Conservation (phyloP, 208 protist genomes). For the Naegleria gruberi region DNA sequence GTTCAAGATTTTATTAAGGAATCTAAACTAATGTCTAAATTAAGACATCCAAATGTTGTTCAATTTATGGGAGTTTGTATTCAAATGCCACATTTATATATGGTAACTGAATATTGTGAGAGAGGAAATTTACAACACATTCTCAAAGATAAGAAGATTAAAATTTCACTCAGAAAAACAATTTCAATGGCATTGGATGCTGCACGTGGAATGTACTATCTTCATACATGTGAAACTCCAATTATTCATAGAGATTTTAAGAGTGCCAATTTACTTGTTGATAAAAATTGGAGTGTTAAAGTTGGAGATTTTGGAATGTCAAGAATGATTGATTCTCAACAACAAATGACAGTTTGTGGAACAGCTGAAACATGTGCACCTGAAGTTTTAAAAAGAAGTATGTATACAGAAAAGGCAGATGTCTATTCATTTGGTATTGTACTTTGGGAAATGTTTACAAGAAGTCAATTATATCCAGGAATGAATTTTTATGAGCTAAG, state of each 20-base stretch:
- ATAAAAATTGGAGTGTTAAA: neutral
- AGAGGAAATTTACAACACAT: neutral
- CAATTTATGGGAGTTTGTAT: conserved; percentile 18
- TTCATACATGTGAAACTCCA: neutral
- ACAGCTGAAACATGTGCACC: neutral
- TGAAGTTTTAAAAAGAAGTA: conserved; percentile 11
- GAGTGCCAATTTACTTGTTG: conserved; percentile 7
- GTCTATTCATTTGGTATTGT: conserved; percentile 27
- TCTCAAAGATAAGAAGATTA: neutral
- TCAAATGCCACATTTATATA: neutral
- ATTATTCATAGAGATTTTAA: conserved; percentile 25
- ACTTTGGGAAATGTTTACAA: conserved; percentile 21
- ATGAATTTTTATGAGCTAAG: neutral
- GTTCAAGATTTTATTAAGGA: conserved; percentile 18
- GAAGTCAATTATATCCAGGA: neutral
- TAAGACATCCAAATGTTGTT: conserved; percentile 23
- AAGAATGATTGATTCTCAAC: neutral
- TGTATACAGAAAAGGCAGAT: conserved; percentile 3
- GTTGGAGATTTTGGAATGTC: neutral
- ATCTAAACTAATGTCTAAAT: neutral
- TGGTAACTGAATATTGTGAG: conserved; percentile 13
- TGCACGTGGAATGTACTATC: conserved; percentile 23
- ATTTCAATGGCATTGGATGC: conserved; percentile 9
- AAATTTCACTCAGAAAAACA: neutral
- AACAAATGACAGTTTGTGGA: neutral